phyloP scores from a whole-genome alignment of 495 filamentous ascomycete genomes.

The Podospora fimiseda region DNA sequence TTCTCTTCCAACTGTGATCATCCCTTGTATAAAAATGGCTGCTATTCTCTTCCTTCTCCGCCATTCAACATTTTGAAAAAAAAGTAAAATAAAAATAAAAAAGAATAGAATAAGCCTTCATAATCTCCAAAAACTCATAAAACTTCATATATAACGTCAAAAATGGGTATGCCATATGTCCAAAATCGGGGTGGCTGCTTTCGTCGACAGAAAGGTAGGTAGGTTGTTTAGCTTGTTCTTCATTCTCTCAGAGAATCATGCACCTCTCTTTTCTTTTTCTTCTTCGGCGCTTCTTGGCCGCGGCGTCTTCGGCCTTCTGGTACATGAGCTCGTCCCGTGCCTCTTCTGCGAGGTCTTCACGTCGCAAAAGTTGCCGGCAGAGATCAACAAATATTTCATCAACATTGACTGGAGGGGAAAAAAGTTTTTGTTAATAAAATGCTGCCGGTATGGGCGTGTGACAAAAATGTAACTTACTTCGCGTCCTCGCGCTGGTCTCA shows the following conservation, averaged over 20 bases:
- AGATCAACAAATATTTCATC: slow-evolving; percentile 94
- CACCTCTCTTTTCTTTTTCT: slow-evolving; percentile 24
- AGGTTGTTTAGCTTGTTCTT: too few relatives aligned
- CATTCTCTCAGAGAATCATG: slow-evolving; percentile 18
- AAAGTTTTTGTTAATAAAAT: background rate
- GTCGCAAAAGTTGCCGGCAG: slow-evolving; percentile 83
- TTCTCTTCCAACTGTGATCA: too few relatives aligned
- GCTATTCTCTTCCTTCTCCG: too few relatives aligned
- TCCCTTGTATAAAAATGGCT: too few relatives aligned
- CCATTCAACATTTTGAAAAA: too few relatives aligned
- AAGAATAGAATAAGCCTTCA: too few relatives aligned
- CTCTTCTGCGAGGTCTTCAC: slow-evolving; percentile 49
- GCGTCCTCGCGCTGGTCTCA: slow-evolving; percentile 78
- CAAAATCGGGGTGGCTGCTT: background rate
- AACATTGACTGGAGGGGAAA: slow-evolving; percentile 58
- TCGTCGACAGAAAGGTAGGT: background rate
- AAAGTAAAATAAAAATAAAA: too few relatives aligned
- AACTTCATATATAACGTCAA: too few relatives aligned
- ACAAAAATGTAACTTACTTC: slow-evolving; percentile 36
- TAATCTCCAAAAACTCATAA: too few relatives aligned
- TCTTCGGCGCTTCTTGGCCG: slow-evolving; percentile 15
- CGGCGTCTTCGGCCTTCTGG: slow-evolving; percentile 21
- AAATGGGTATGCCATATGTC: too few relatives aligned
- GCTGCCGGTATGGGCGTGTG: background rate
- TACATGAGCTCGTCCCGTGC: slow-evolving; percentile 36